Percentiles rank a stretch among this genome's conserved stretches.
Evolutionary conservation across 2,329 filamentous ascomycete genomes (phyloP).

Genomic region (Arthroderma sp.): DNA sequence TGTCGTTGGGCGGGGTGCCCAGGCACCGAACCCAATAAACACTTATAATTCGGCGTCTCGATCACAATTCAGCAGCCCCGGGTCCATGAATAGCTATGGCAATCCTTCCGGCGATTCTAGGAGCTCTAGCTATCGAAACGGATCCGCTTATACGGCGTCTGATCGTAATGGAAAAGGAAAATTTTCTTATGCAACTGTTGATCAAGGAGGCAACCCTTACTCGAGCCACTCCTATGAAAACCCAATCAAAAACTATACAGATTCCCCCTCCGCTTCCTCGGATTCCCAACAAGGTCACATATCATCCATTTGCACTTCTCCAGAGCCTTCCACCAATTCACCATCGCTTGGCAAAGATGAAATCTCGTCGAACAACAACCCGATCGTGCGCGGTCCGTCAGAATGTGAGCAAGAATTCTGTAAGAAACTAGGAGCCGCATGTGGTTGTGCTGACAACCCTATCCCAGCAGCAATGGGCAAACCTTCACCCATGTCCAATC

Average conservation of each 20-base stretch:
- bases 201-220: not conserved
- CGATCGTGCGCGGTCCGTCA: not conserved
- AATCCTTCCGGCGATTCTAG: too few species aligned
- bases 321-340: constrained; percentile 33
- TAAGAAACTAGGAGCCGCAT: constrained; percentile 31
- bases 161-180: too few species aligned
- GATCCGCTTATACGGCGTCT: too few species aligned
- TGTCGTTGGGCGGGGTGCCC: constrained; percentile 3
- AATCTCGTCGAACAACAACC: not conserved
- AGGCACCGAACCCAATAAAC: constrained; percentile 21
- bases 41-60: too few species aligned
- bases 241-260: constrained; percentile 16
- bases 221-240: not conserved
- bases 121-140: too few species aligned
- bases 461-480: constrained; percentile 25
- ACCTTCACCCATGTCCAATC: constrained; percentile 1
- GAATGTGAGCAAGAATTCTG: constrained; percentile 32
- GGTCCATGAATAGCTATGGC: too few species aligned
- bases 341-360: constrained; percentile 17
- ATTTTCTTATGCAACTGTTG: too few species aligned
- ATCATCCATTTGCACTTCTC: constrained; percentile 39
- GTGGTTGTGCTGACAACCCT: constrained; percentile 33
- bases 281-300: constrained; percentile 32
- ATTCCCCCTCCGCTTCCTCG: constrained; percentile 36
- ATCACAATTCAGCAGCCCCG: too few species aligned